Percentiles rank a stretch among this genome's conserved stretches.
Conservation (phyloP, 1,284 basidiomycete genomes). For the Sanghuangporus sanghuang region DNA sequence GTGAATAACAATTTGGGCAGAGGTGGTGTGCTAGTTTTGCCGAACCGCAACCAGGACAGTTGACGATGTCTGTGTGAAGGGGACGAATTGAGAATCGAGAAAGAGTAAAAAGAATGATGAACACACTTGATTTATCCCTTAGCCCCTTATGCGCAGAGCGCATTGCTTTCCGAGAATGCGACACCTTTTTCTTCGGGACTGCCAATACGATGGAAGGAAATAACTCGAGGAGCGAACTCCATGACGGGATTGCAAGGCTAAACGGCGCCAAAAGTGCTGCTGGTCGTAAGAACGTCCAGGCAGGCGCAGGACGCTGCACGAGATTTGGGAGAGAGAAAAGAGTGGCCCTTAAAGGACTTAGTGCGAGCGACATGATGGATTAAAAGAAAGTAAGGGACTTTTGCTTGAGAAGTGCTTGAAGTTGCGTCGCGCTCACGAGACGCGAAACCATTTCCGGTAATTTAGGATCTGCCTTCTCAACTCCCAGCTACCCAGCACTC, state of each 20-base stretch:
- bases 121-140: constrained; percentile 88
- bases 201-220: constrained; percentile 87
- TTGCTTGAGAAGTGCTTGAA: neutral
- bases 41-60: constrained; percentile 87
- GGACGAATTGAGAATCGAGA: neutral
- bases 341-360: constrained; percentile 9
- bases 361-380: constrained; percentile 12
- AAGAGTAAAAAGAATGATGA: constrained; percentile 9
- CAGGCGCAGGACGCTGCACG: constrained; percentile 1
- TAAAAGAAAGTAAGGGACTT: neutral
- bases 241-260: constrained; percentile 44
- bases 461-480: neutral
- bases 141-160: constrained; percentile 90
- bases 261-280: constrained; percentile 12
- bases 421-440: neutral
- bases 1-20: constrained; percentile 81
- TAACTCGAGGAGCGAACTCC: constrained; percentile 68
- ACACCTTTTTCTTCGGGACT: constrained; percentile 93
- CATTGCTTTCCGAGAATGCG: constrained; percentile 95
- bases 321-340: constrained; percentile 9
- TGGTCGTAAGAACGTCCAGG: constrained; percentile 12
- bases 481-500: neutral
- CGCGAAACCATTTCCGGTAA: neutral
- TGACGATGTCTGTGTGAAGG: constrained; percentile 68
- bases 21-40: constrained; percentile 89